Base-by-base conservation (phyloP, 2,329 filamentous ascomycete species). In the Zalaria obscura region DNA sequence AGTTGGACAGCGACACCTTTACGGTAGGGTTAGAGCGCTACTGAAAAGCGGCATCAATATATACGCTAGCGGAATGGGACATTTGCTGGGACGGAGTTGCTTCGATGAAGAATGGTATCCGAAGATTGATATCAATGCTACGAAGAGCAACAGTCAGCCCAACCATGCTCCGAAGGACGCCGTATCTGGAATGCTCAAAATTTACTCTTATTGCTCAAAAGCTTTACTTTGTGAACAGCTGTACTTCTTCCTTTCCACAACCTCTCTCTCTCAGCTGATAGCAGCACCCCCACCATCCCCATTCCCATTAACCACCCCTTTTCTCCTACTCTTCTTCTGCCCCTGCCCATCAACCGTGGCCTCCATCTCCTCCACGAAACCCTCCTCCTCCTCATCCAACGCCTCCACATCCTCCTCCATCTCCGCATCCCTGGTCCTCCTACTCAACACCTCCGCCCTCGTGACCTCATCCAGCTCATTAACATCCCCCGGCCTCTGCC, bases 401-500 rank as follows among this genome's bases (percentile, higher is more conserved):
- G 25, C 11, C 11, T 11, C 34, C 7, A 38, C 36, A 38, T 38
- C 36, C 36, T 25, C 36, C 36, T 27, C 36, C 8, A 25, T 27
- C 5, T 38, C 36, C 4, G 8, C n/a, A 25, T 25, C 36, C 18
- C 18, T 18, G 2, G 18, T 18, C 18, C 18, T 18, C 18, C 18
- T 18, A 2, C 18, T 18, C 18, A 18, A 2, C 7, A 38, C 36
- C 25, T 7, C 7, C 3, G 5, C 39, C 5, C 53, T 52, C 42
- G 57, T 55, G 46, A 62, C 62, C 64, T 98, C 91, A 56, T 98
- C 87, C 39, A 96, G 69, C 52, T 93, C 83, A 35, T 72, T 78
- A 42, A 94, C 70, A 55, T 94, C 77, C 9, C 70, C 69, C 0
- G 91, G 91, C 57, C 87, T 82, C 62, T 82, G 79, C 50, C 91